phyloP scores from a whole-genome alignment of 768 basidiomycete genomes.

The Auricularia sp. region DNA sequence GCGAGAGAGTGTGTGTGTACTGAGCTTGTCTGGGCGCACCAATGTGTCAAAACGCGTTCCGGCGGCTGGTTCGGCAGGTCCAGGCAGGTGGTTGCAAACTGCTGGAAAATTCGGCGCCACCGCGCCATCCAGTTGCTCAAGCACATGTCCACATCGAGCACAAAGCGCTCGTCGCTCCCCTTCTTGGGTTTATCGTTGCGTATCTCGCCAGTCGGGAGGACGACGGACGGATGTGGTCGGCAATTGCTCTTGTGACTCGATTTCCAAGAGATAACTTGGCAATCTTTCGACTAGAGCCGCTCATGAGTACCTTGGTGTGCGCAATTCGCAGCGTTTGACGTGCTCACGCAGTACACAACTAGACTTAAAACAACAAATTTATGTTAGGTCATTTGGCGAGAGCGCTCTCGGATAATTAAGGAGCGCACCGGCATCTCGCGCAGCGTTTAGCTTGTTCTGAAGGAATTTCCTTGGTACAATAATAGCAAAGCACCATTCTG shows the following conservation, averaged over 20 bases:
- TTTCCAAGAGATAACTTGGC: not conserved
- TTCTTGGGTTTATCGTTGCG: not conserved
- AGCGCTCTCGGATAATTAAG: too few species aligned
- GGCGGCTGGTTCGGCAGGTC: not conserved
- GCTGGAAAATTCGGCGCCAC: not conserved
- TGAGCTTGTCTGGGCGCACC: not conserved
- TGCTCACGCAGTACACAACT: too few species aligned
- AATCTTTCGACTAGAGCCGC: not conserved
- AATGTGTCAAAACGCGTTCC: not conserved
- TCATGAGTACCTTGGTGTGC: too few species aligned
- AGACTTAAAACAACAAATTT: too few species aligned
- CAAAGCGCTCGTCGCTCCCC: not conserved
- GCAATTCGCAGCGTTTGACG: too few species aligned
- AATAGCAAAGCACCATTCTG: too few species aligned
- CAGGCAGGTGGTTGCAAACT: not conserved
- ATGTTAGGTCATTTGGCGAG: too few species aligned
- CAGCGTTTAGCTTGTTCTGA: too few species aligned
- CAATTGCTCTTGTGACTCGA: not conserved
- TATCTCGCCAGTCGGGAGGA: not conserved
- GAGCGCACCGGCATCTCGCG: too few species aligned
- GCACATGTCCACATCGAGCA: not conserved
- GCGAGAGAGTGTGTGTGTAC: not conserved
- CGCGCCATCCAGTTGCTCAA: not conserved
- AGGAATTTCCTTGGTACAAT: too few species aligned
- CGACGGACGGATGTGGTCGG: not conserved